Base-by-base conservation (phyloP, 768 basidiomycete genomes). In the Lactarius hengduanensis region DNA sequence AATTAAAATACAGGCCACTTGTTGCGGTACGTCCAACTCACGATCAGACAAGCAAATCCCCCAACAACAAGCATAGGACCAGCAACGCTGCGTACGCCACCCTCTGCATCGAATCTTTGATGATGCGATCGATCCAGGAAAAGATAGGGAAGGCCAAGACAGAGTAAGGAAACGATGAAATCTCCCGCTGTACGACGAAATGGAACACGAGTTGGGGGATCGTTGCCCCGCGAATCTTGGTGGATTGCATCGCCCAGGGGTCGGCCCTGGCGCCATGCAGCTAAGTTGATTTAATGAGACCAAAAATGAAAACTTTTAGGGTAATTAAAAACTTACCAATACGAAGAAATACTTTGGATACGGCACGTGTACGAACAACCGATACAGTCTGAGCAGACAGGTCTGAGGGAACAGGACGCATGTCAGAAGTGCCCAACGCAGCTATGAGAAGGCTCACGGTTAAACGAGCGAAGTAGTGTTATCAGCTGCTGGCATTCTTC, bases 91-190 rank as follows among this genome's bases (percentile, higher is more conserved):
- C 75, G 76, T 41, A 78, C 68, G 20, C 85, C 85, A 61, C 84
- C 82, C 74, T 91, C 90, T 59, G 86, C 82, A 73, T 91, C 89
- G 38, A 81, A 72, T 22, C 83, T 74, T 55, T 81, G 81, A 66
- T 78, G 75, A 53, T 80, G 77, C 11, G 81, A 72, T 60, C 86
- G 83, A 60, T 84, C 82, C 69, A 84, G 75, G 78, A 92, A 91
- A 64, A 93, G 75, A 75, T 88, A 92, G 0, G 92, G 92, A 58
- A 94, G 86, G 2, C 92, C 92, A 11, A 94, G 81, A 72, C 89
- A 90, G 28, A 94, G 68, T 68, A 83, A 78, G 0, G 86, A 84
- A 63, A 88, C 75, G 53, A 90, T 36, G 71, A 91, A 74, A 73
- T 90, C 87, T 59, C 84, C 63, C 38, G 86, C 66, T 4, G 79